Percentiles rank a stretch among this genome's conserved stretches.
Evolutionary conservation across 2,329 filamentous ascomycete genomes (phyloP).

Genomic region (Alternaria burnsii): DNA sequence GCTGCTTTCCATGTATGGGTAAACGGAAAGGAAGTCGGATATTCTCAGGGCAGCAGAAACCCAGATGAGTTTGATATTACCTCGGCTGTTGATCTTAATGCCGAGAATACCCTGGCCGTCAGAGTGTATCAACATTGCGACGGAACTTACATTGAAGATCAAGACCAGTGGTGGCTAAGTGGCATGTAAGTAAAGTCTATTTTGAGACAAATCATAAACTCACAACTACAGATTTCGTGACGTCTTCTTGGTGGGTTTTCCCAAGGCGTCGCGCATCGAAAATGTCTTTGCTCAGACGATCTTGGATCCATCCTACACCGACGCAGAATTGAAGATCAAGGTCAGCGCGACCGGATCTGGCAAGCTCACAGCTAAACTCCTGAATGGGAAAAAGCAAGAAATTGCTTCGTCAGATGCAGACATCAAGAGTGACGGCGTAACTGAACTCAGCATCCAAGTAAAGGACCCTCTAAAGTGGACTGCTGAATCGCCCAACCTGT

Average conservation of each 20-base stretch:
- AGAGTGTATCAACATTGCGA: slow-evolving; percentile 77
- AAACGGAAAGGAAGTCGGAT: slow-evolving; percentile 70
- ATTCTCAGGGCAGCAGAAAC: slow-evolving; percentile 74
- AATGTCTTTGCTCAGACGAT: slow-evolving; percentile 66
- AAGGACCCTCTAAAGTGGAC: slow-evolving; percentile 71
- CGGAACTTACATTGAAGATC: slow-evolving; percentile 74
- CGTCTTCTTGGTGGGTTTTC: slow-evolving; percentile 68
- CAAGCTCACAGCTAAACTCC: slow-evolving; percentile 56
- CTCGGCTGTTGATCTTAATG: slow-evolving; percentile 54
- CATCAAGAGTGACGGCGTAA: slow-evolving; percentile 22
- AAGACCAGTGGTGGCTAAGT: slow-evolving; percentile 73
- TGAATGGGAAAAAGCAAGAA: slow-evolving; percentile 51
- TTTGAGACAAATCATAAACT: not conserved
- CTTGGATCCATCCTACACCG: slow-evolving; percentile 61
- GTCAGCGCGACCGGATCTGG: slow-evolving; percentile 54
- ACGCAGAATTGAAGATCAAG: slow-evolving; percentile 61
- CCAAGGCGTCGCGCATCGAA: slow-evolving; percentile 60
- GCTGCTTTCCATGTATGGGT: slow-evolving; percentile 75
- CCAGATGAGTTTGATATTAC: slow-evolving; percentile 75
- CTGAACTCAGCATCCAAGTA: slow-evolving; percentile 55
- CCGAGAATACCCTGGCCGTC: slow-evolving; percentile 66
- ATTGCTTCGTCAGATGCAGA: slow-evolving; percentile 22
- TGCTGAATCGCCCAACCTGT: slow-evolving; percentile 71
- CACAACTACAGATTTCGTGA: slow-evolving; percentile 68
- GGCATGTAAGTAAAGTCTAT: slow-evolving; percentile 50